Evolutionary conservation across 306 rosid genomes (phyloP), one percentile per base, ranked within the genome.

Genomic region (Glycine soja): DNA sequence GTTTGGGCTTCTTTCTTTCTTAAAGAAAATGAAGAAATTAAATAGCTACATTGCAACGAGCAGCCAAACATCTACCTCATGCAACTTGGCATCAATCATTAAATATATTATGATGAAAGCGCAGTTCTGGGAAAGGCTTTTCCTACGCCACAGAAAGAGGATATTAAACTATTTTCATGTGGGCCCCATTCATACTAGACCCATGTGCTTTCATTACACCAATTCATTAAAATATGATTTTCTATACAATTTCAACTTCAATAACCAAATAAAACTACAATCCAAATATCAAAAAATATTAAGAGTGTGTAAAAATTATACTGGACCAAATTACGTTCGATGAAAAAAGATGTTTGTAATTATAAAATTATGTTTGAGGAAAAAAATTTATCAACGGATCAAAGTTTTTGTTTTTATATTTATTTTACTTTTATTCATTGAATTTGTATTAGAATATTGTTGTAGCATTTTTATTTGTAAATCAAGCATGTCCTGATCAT

Each of bases 41-140:
- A 63, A 10, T 11, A 36, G 24, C 8, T 38, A 38, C 0, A 36
- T 30, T 61, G 14, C 50, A 50, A 79, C 10, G 81, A 76, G 51
- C 76, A 71, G 75, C 74, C 80, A 77, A 84, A 88, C 40, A 61
- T 61, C 8, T 1, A 30, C 32, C 8, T 61, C 42, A 82, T 69
- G 81, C 89, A 87, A 87, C 87, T 83, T 90, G 90, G 84, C 86
- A 85, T 83, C 81, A 78, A 84, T 85, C 32, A 80, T 85, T 65
- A 75, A 83, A 84, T 84, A 84, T 84, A 78, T 74, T 82, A 10
- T 16, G 62, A 76, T 47, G 62, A 86, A 82, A 57, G 64, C 8
- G 6, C 72, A 67, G 87, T 80, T 30, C 7, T 24, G 42, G 30
- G 43, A 62, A 62, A 62, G 69, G 45, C 10, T 58, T 57, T 1